Base-by-base conservation (phyloP, 257 asterid genomes). In the Solanum tacnaense region DNA sequence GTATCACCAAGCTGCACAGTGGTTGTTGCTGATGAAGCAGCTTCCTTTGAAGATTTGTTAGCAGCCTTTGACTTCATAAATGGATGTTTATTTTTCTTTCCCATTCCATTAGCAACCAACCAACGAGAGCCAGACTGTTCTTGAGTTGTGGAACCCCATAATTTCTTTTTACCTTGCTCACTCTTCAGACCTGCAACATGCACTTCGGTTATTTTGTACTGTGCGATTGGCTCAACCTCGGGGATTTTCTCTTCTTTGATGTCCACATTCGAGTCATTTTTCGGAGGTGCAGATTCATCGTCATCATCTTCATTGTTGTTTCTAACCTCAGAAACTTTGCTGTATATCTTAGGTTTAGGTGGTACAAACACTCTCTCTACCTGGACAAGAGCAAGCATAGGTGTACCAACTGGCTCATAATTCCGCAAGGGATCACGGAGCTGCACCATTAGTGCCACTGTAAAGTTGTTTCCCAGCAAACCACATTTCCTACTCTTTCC, bases 31-130 rank as follows among this genome's bases (percentile, higher is more conserved):
- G 89, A 73, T 15, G 93, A 83, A 65, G 96, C 85, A 88, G 62
- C 89, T 84, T 92, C 88, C 23, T 86, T 83, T 34, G 95, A 90
- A 68, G 92, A 41, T 88, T 87, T 93, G 15, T 86, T 88, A 36
- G 88, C 90, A n/a, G 87, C 91, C 86, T 93, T 94, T 25, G 98
- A 91, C 91, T 96, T 97, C 95, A 94, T 78, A 15, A 94, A 60
- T 10, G 98, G 98, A 90, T 93, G 98, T 88, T 94, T 96, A 76
- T 97, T 95, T 94, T 95, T 97, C 95, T 97, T 97, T 87, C 99
- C 99, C 99, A 97, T 96, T 88, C 99, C 99, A 86, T 94, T 97
- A 1, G 99, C 99, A 11, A 97, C 96, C 91, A 97, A 85, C 99
- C 99, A 97, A 27, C 99, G 36, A 11, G 99, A 96, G 18, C 99